phyloP scores from a whole-genome alignment of 2,329 filamentous ascomycete genomes.

The Cylindrodendrum hubeiense region DNA sequence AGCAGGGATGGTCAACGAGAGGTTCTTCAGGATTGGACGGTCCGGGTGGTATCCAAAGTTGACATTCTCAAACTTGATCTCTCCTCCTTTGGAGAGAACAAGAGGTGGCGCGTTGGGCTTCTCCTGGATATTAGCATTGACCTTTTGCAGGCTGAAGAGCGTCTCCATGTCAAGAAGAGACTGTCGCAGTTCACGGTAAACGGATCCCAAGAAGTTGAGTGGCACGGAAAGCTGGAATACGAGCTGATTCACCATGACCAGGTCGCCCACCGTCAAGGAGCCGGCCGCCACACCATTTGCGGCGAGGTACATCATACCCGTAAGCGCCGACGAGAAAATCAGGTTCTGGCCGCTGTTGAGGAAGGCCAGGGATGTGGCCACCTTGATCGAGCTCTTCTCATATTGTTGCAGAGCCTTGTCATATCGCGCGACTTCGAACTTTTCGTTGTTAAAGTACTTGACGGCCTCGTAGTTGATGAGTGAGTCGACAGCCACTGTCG shows the following conservation, averaged over 20 bases:
- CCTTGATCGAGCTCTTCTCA: constrained; percentile 95
- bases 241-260: constrained; percentile 99
- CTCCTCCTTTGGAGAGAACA: constrained; percentile 79
- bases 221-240: constrained; percentile 98
- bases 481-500: constrained; percentile 95
- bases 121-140: constrained; percentile 90
- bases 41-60: constrained; percentile 92
- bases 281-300: constrained; percentile 89
- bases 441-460: constrained; percentile 99
- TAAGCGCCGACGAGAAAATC: constrained; percentile 94
- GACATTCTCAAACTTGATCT: constrained; percentile 96
- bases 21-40: constrained; percentile 86
- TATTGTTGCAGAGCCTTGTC: constrained; percentile 88
- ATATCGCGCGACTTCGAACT: constrained; percentile 91
- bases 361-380: constrained; percentile 91
- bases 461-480: constrained; percentile 99
- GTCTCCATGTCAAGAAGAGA: constrained; percentile 99
- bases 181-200: constrained; percentile 95
- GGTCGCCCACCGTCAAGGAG: constrained; percentile 88
- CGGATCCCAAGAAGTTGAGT: constrained; percentile 97
- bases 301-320: constrained; percentile 98
- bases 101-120: constrained; percentile 80
- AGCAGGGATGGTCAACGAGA: constrained; percentile 90
- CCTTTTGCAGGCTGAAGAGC: constrained; percentile 95
- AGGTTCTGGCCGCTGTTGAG: constrained; percentile 97